These are phyloP conservation scores for Penicillium sp. DNA, from an alignment of 2,329 filamentous ascomycete genomes.

Conservation along the genomic window DNA sequence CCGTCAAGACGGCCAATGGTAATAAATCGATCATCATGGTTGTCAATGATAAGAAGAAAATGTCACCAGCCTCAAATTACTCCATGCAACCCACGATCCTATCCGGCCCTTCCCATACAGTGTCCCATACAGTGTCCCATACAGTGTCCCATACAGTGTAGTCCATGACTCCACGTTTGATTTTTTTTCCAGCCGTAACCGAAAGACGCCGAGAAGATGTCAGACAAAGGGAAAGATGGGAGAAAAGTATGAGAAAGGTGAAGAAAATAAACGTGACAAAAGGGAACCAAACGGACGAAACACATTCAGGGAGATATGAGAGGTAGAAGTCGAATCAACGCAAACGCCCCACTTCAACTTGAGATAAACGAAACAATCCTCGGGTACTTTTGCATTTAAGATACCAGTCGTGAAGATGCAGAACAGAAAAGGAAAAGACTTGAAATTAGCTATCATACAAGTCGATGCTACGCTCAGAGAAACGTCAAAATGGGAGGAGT, in stretches of 20 bases:
- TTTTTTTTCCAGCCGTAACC: conserved; percentile 27
- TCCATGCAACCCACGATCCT: conserved; percentile 27
- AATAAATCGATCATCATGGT: conserved; percentile 25
- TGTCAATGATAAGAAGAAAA: not conserved
- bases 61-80: conserved; percentile 25
- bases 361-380: not conserved
- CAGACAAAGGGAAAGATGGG: conserved; percentile 23
- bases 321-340: not conserved
- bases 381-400: conserved; percentile 16
- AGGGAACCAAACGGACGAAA: conserved; percentile 7
- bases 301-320: conserved; percentile 1
- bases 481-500: not conserved
- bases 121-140: no score
- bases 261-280: conserved; percentile 8
- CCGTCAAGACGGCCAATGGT: conserved; percentile 26
- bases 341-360: conserved; percentile 2
- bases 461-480: conserved; percentile 8
- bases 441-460: conserved; percentile 30
- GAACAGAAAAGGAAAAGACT: conserved; percentile 20
- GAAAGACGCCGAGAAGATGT: conserved; percentile 29
- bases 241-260: conserved; percentile 12
- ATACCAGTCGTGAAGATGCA: conserved; percentile 23
- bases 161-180: conserved; percentile 11
- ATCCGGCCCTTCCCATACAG: conserved; percentile 9
- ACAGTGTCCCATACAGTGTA: conserved; percentile 11